Percentiles rank a stretch among this genome's conserved stretches.
These are phyloP conservation scores for Eucalyptus coolabah DNA, from an alignment of 345 rosid genomes.

Conservation along the genomic window DNA sequence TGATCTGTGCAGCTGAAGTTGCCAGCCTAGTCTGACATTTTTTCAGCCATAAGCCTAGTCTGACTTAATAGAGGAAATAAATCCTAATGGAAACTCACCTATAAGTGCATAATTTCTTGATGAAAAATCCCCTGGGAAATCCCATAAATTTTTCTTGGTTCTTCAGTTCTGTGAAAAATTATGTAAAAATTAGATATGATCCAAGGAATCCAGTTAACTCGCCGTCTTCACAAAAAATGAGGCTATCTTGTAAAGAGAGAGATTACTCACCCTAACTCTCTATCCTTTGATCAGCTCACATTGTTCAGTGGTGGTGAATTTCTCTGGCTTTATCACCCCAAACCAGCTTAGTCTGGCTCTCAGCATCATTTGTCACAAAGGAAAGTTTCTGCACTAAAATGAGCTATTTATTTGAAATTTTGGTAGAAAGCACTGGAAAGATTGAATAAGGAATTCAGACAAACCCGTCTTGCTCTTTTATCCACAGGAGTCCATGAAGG, in stretches of 20 bases:
- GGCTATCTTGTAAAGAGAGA: background rate
- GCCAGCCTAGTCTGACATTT: background rate
- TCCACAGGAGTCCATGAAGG: conserved; percentile 54
- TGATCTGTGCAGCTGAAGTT: background rate
- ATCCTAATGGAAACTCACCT: background rate
- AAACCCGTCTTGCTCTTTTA: conserved; percentile 66
- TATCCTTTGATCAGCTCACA: background rate
- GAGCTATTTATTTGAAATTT: background rate
- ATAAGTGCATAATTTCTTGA: background rate
- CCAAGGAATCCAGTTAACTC: background rate
- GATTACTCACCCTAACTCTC: background rate
- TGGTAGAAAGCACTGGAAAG: background rate
- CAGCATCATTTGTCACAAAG: conserved; percentile 32
- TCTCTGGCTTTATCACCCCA: conserved; percentile 40
- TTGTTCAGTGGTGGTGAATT: background rate
- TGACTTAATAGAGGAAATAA: background rate
- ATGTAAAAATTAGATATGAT: background rate
- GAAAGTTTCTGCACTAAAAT: conserved; percentile 47
- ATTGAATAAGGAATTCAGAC: background rate
- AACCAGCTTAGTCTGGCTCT: conserved; percentile 68
- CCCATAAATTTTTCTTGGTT: background rate
- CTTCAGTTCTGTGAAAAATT: background rate
- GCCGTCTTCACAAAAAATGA: background rate
- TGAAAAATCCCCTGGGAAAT: background rate
- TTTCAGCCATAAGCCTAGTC: background rate